Conservation (phyloP, 2,329 filamentous ascomycete genomes). For the Hysterium pulicare region DNA sequence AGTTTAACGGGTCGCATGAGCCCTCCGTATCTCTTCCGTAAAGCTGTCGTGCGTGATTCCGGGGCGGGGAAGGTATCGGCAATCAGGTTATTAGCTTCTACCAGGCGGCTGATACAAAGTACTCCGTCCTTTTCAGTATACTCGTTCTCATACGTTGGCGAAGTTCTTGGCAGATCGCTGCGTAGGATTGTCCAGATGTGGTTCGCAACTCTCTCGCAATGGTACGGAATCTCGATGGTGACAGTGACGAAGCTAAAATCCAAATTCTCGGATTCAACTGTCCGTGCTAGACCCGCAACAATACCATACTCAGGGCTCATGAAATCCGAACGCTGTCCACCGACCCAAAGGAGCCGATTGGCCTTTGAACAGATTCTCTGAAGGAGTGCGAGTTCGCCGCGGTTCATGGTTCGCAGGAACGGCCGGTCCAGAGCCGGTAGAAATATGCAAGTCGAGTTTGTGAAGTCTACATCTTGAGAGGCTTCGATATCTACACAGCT, state of each 20-base stretch:
- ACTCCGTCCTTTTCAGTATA: not conserved
- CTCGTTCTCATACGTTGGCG: not conserved
- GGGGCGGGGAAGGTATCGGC: not conserved
- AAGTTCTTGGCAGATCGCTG: not conserved
- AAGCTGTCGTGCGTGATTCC: not conserved
- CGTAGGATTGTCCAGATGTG: not conserved
- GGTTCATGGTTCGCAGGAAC: too few species aligned
- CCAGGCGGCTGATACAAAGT: not conserved
- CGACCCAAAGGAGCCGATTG: too few species aligned
- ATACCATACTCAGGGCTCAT: not conserved
- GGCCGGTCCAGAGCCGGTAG: too few species aligned
- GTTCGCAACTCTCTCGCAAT: not conserved
- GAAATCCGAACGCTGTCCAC: not conserved
- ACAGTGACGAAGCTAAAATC: not conserved
- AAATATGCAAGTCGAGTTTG: too few species aligned
- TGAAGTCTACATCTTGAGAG: too few species aligned
- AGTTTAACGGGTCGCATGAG: constrained; percentile 14
- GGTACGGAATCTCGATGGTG: too few species aligned
- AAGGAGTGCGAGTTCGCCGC: too few species aligned
- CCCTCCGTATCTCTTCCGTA: not conserved
- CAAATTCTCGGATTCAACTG: not conserved
- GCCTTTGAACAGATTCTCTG: too few species aligned
- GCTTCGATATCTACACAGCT: too few species aligned
- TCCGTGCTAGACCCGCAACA: not conserved
- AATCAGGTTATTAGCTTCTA: not conserved